Conservation (phyloP, 306 rosid species). For the Oxytropis ochrocephala region DNA sequence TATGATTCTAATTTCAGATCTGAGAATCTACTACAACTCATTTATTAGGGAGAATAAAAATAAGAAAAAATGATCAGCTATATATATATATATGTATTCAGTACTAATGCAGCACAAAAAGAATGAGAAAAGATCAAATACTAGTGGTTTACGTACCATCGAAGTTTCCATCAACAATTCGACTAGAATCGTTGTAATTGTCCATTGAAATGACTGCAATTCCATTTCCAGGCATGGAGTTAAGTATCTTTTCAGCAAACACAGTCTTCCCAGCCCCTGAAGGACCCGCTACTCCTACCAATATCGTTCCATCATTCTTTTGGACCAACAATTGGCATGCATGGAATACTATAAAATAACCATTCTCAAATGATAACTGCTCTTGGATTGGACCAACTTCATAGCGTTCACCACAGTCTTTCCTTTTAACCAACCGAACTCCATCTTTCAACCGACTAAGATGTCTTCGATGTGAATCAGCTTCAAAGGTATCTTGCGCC, state of each 20-base stretch:
- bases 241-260: constrained; percentile 82
- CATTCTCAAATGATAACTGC: constrained; percentile 86
- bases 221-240: constrained; percentile 82
- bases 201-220: constrained; percentile 96
- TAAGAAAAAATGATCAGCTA: neutral
- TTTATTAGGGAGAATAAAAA: neutral
- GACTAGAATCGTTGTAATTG: constrained; percentile 89
- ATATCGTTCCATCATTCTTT: constrained; percentile 76
- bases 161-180: constrained; percentile 92
- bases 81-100: neutral
- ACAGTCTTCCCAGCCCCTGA: constrained; percentile 98
- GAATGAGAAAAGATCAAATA: constrained; percentile 16
- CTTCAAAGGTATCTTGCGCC: constrained; percentile 44
- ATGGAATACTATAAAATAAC: constrained; percentile 78
- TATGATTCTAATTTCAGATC: neutral
- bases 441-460: constrained; percentile 76
- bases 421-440: constrained; percentile 68
- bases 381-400: constrained; percentile 65
- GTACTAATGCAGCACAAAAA: neutral
- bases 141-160: constrained; percentile 73
- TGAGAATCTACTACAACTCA: neutral
- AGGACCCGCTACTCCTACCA: constrained; percentile 97
- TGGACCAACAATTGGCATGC: constrained; percentile 81
- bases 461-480: constrained; percentile 52
- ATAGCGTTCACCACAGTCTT: constrained; percentile 48